Evolutionary conservation across 345 rosid genomes (phyloP), one percentile per base, ranked within the genome.

Genomic region (Populus euphratica): DNA sequence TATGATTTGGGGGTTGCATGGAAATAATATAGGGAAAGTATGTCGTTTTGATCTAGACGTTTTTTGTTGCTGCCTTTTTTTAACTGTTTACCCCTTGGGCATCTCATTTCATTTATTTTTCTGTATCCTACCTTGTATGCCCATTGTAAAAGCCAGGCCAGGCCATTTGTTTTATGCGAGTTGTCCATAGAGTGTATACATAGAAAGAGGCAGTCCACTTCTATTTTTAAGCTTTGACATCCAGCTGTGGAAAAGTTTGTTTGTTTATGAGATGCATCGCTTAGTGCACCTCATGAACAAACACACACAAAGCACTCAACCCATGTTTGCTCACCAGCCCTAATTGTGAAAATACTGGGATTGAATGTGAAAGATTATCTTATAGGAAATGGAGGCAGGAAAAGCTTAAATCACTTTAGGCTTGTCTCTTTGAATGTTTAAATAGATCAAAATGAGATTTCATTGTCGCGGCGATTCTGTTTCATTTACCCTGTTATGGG

Each of bases 31-130:
- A 16, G 69, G 49, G 29, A 14, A 8, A 27, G 44, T 38, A 44
- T 64, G 38, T 77, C 5, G 27, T 72, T 68, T 73, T 73, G 33
- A 73, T 56, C 10, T 54, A 62, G 69, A 76, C 27, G 21, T 52
- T 77, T 65, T 9, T 47, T 72, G 43, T 77, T 44, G 43, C 43
- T 56, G 27, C 14, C 29, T 59, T 59, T 59, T 27, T 25, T 10
- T 23, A 59, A n/a, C 29, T n/a, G 64, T 59, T 23, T 3, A n/a
- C 5, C 29, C 29, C 23, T 4, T 59, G 63, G 16, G 64, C 27
- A 9, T n/a, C 23, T 59, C 27, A 23, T 59, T 59, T 59, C 64
- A 23, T 59, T 23, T 23, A 59, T 9, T 10, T 52, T 21, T 59
- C 14, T 23, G 13, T 3, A 23, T 59, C 63, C 13, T 23, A 12